These are phyloP conservation scores for Eucalyptus pumila DNA, from an alignment of 345 rosid genomes.

Conservation along the genomic window DNA sequence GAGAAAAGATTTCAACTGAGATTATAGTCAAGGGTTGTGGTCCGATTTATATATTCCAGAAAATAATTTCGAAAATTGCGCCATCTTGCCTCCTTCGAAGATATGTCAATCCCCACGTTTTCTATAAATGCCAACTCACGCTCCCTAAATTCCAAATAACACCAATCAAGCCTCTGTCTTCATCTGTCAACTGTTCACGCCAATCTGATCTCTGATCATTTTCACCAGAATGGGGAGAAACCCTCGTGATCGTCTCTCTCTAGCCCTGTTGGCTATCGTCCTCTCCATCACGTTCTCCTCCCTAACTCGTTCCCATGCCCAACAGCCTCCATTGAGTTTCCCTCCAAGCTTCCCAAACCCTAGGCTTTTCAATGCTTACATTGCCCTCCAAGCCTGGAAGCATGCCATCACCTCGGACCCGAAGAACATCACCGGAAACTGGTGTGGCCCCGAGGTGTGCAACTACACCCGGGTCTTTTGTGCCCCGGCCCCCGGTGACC, in stretches of 20 bases:
- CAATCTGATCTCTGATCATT: neutral
- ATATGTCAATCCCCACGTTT: neutral
- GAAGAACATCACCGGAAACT: slow-evolving; percentile 39
- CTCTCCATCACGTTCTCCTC: neutral
- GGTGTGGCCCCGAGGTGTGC: slow-evolving; percentile 81
- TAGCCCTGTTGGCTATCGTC: neutral
- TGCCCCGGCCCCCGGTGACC: slow-evolving; percentile 53
- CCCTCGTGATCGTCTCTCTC: neutral
- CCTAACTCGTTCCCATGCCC: neutral
- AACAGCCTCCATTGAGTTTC: neutral
- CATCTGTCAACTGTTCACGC: neutral
- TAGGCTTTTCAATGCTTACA: slow-evolving; percentile 51
- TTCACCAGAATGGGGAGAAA: slow-evolving; percentile 8
- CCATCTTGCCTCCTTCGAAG: neutral
- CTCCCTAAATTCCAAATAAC: neutral
- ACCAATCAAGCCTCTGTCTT: neutral
- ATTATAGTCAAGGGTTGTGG: neutral
- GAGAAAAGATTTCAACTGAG: neutral
- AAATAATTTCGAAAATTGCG: neutral
- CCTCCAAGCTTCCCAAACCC: slow-evolving; percentile 31
- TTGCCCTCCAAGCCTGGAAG: slow-evolving; percentile 77
- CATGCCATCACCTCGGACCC: slow-evolving; percentile 61
- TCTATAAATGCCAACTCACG: neutral
- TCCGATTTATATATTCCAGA: neutral
- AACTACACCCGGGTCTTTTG: slow-evolving; percentile 80